These are phyloP conservation scores for Beauveria varroae DNA, from an alignment of 2,329 filamentous ascomycete genomes.

Conservation along the genomic window DNA sequence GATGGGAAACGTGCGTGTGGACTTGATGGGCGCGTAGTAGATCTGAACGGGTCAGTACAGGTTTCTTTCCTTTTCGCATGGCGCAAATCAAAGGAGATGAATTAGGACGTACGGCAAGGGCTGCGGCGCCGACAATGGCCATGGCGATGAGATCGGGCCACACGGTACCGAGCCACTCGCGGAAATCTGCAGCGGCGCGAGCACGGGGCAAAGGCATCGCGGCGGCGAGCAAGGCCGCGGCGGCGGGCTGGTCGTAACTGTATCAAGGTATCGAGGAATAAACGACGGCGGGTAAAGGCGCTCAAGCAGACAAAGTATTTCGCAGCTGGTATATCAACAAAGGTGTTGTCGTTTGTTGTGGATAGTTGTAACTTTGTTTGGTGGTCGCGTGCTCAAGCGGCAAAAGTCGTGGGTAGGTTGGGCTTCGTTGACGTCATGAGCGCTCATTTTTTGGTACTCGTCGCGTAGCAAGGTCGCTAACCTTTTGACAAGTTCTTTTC, in stretches of 20 bases:
- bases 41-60: conserved; percentile 25
- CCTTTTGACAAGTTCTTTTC: no score
- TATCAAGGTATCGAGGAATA: not conserved
- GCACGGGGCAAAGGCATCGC: conserved; percentile 2
- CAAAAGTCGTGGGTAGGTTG: not conserved
- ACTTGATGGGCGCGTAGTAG: conserved; percentile 46
- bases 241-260: no score
- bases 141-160: conserved; percentile 55
- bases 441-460: not conserved
- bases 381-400: conserved; percentile 1
- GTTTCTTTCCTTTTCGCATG: no score
- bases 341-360: not conserved
- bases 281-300: not conserved
- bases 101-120: conserved; percentile 21
- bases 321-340: not conserved
- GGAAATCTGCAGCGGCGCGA: conserved; percentile 16
- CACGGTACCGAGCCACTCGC: conserved; percentile 49
- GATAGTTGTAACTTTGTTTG: not conserved
- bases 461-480: no score
- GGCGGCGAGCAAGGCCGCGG: not conserved
- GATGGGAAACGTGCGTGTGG: conserved; percentile 54
- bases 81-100: not conserved
- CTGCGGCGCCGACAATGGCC: conserved; percentile 36
- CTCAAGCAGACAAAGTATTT: not conserved
- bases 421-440: conserved; percentile 11